These are phyloP conservation scores for Chlamydomonas sp. DNA, from an alignment of 139 green algal species.

Conservation along the genomic window DNA sequence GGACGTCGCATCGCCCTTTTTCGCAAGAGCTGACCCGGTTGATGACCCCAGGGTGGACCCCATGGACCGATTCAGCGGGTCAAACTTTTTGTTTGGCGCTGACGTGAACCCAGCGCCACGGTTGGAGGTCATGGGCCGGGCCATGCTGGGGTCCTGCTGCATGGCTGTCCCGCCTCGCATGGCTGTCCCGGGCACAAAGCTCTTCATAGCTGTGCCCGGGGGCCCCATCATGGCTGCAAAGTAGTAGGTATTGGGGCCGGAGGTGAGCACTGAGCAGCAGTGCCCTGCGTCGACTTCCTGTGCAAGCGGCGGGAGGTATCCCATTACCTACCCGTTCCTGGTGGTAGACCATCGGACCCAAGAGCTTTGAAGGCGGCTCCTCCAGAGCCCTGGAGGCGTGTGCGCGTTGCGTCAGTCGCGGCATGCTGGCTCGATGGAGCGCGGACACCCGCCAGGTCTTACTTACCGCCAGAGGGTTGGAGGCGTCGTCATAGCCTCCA, in stretches of 20 bases:
- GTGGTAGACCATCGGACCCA: constrained; percentile 21
- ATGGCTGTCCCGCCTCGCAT: constrained; percentile 35
- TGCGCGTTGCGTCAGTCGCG: too few species aligned
- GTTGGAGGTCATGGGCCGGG: constrained; percentile 84
- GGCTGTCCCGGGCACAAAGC: constrained; percentile 50
- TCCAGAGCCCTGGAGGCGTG: neutral
- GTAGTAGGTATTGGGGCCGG: neutral
- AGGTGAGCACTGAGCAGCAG: too few species aligned
- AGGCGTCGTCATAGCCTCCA: constrained; percentile 68
- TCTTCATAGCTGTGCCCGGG: constrained; percentile 58
- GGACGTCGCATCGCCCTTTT: constrained; percentile 54
- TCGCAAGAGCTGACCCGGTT: constrained; percentile 40
- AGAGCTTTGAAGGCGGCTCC: constrained; percentile 47
- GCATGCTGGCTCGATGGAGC: too few species aligned
- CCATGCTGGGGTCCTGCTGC: constrained; percentile 23
- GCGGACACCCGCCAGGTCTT: too few species aligned
- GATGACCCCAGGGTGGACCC: constrained; percentile 15
- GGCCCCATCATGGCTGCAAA: constrained; percentile 48
- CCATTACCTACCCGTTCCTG: constrained; percentile 30
- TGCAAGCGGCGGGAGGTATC: too few species aligned
- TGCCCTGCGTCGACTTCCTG: too few species aligned
- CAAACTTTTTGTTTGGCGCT: constrained; percentile 61
- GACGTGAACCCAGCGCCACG: constrained; percentile 73
- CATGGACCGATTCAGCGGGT: constrained; percentile 65
- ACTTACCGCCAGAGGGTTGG: constrained; percentile 49